Evolutionary conservation across 2,329 filamentous ascomycete genomes (phyloP).

Genomic region (Alternaria sp.): DNA sequence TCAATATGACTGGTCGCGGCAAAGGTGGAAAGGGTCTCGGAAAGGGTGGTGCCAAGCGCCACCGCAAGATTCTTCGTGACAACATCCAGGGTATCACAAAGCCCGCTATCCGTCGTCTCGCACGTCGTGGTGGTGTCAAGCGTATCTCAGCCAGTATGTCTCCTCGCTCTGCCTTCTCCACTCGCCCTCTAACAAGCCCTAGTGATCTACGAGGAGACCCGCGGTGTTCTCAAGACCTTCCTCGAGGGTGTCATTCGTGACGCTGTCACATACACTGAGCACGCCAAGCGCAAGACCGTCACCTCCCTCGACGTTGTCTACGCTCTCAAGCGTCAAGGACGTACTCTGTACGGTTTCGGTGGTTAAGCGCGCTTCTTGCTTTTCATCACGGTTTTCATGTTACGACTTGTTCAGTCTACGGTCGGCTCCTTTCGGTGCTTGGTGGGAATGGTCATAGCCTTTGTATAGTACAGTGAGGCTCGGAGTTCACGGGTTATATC

Average conservation of each 20-base stretch:
- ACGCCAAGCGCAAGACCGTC: conserved; percentile 83
- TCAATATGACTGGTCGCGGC: conserved; percentile 58
- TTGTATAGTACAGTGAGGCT: conserved; percentile 43
- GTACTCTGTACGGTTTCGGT: conserved; percentile 86
- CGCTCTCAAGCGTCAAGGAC: conserved; percentile 70
- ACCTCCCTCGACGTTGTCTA: conserved; percentile 72
- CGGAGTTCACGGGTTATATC: conserved; percentile 47
- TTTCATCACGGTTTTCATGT: conserved; percentile 45
- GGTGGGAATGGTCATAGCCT: conserved; percentile 46
- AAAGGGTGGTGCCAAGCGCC: conserved; percentile 64
- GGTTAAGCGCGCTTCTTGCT: conserved; percentile 65
- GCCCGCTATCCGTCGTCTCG: conserved; percentile 63
- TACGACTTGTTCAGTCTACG: conserved; percentile 57
- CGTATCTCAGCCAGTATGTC: conserved; percentile 61
- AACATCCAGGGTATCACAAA: conserved; percentile 65
- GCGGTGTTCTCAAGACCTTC: conserved; percentile 80
- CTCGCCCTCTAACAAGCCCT: conserved; percentile 34
- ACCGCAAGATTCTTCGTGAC: conserved; percentile 64
- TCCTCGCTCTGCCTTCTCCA: conserved; percentile 5
- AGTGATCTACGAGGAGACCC: conserved; percentile 83
- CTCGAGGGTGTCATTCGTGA: conserved; percentile 79
- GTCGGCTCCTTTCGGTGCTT: conserved; percentile 64
- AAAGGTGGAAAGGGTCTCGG: conserved; percentile 65
- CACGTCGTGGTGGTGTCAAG: conserved; percentile 63
- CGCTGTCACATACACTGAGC: conserved; percentile 80